Evolutionary conservation across 441 rosid species (phyloP), one percentile per base, ranked within the genome.

Genomic region (Sinapis alba): DNA sequence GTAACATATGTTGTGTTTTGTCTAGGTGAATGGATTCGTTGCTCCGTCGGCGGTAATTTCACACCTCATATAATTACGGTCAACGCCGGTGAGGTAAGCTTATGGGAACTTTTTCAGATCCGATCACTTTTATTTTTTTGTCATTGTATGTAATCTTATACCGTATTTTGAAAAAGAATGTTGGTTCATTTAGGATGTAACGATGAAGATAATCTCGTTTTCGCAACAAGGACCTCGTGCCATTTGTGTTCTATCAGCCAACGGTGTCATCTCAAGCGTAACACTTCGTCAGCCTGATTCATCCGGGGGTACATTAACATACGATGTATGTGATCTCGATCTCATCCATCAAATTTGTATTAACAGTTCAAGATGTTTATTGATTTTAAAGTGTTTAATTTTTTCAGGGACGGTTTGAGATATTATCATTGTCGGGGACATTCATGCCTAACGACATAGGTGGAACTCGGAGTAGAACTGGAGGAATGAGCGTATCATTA

Each of bases 191-290:
- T 71, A 88, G 93, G 93, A 88, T 64, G 86, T 88, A 18, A 88
- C 87, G 9, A 86, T 79, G 86, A 88, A 88, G 84, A 79, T 88
- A 73, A 88, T 88, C 50, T 88, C 93, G 27, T 88, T 88, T 82
- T 88, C 90, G 43, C 93, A 88, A 74, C 88, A 86, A 88, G 93
- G 93, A 65, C 89, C 93, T 64, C 83, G 90, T 64, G 78, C 90
- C 7, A 83, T 88, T 73, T 88, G 93, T 45, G 81, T 88, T 78
- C 78, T 88, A 69, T 86, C 90, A 26, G 90, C 93, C 2, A 88
- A 84, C 13, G 93, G 93, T 15, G 84, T 83, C 32, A 84, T 88
- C 65, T 88, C 93, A 24, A 86, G 89, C 26, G 90, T 88, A 61
- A 88, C 93, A 4, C 90, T n/a, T n/a, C n/a, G n/a, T n/a, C n/a